Percentiles rank a stretch among this genome's conserved stretches.
phyloP scores from a whole-genome alignment of 495 filamentous ascomycete species.

The Xylaria scruposa region DNA sequence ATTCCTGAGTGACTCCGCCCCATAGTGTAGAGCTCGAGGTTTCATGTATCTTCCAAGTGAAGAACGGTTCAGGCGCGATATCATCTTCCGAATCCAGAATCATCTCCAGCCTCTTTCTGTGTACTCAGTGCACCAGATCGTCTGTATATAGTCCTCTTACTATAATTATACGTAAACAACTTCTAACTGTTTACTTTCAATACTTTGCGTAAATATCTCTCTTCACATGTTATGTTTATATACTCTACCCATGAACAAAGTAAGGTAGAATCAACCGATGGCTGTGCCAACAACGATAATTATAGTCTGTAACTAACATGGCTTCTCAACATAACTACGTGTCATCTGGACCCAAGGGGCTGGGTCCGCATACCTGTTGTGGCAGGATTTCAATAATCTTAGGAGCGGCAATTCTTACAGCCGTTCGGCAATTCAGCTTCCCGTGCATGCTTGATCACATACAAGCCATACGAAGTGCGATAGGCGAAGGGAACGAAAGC shows the following conservation, averaged over 20 bases:
- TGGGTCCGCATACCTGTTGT: no score
- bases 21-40: neutral
- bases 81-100: neutral
- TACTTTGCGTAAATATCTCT: neutral
- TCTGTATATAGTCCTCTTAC: neutral
- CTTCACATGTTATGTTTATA: neutral
- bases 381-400: no score
- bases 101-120: neutral
- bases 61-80: conserved; percentile 1
- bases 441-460: no score
- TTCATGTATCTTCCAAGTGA: conserved; percentile 6
- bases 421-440: no score
- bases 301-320: neutral
- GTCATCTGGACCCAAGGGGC: no score
- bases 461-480: no score
- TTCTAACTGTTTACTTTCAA: neutral
- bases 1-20: neutral
- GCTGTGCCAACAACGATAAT: neutral
- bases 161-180: neutral
- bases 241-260: neutral
- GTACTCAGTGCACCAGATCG: neutral
- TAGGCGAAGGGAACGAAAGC: no score
- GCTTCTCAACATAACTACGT: neutral
- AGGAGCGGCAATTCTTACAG: no score
- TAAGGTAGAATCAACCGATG: neutral